Evolutionary conservation across 345 rosid species (phyloP).

Genomic region (Brassica carinata): DNA sequence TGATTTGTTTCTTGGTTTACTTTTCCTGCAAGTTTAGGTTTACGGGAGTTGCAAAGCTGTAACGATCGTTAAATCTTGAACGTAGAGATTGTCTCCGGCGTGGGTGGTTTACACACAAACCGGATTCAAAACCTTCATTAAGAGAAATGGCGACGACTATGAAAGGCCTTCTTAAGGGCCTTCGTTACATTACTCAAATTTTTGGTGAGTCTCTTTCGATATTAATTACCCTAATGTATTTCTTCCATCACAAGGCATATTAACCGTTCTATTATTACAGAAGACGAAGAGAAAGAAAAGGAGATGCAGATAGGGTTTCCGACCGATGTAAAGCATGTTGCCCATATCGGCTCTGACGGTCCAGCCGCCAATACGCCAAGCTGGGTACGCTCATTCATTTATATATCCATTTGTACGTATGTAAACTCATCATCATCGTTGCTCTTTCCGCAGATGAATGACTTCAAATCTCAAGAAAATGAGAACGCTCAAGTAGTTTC

Average conservation of each 20-base stretch:
- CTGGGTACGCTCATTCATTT: conserved; percentile 49
- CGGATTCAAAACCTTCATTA: conserved; percentile 27
- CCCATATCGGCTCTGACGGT: conserved; percentile 90
- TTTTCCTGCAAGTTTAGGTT: conserved; percentile 32
- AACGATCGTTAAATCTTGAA: conserved; percentile 29
- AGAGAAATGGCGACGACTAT: conserved; percentile 46
- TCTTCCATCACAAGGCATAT: conserved; percentile 7
- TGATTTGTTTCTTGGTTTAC: conserved; percentile 13
- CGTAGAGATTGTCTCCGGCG: conserved; percentile 34
- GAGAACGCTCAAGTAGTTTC: conserved; percentile 38
- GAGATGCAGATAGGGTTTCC: conserved; percentile 91
- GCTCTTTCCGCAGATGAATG: conserved; percentile 30
- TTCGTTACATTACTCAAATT: conserved; percentile 78
- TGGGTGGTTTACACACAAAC: conserved; percentile 18
- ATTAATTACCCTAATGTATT: not conserved
- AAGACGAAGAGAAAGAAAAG: conserved; percentile 77
- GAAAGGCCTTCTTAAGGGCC: conserved; percentile 80
- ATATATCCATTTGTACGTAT: not conserved
- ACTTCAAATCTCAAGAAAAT: conserved; percentile 38
- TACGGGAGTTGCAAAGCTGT: conserved; percentile 13
- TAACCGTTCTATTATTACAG: conserved; percentile 31
- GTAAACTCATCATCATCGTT: not conserved
- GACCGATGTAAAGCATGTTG: conserved; percentile 97
- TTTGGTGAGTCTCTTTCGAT: conserved; percentile 52
- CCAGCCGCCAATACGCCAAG: conserved; percentile 57